Base-by-base conservation (phyloP, 1,284 basidiomycete genomes). In the Sanghuangporus weigelae region DNA sequence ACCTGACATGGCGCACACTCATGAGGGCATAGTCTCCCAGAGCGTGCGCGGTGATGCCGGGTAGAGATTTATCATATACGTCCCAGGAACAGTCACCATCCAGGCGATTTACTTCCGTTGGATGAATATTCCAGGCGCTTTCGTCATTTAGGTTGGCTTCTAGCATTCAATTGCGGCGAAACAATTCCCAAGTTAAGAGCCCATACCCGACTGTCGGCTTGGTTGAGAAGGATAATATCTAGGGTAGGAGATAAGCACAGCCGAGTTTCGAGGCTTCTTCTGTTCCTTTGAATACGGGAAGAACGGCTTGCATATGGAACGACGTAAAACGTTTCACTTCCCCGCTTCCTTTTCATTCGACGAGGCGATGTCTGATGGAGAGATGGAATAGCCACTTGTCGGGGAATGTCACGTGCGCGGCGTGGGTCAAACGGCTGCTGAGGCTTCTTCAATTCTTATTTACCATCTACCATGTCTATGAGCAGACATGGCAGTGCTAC, bases 401-500 rank as follows among this genome's bases (percentile, higher is more conserved):
- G 19, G 48, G 44, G 16, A 46, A 16, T n/a, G 49, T 35, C 49
- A 51, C 49, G 49, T 51, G 49, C 26, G 49, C 26, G 26, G 7
- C 49, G 10, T 46, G 44, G 44, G 19, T n/a, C 44, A 16, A 46
- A 7, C 14, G 11, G 10, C 11, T 42, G 11, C 40, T 42, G 2
- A 12, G n/a, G 11, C 11, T 12, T 12, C 40, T 42, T 42, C 16
- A 46, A 16, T 16, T n/a, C 44, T 46, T 46, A n/a, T 19, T 46
- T 19, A n/a, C 21, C 44, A n/a, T 46, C 44, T n/a, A n/a, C 44
- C 44, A 63, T 63, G 62, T 57, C 57, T 16, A 10, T 26, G 26
- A 59, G 57, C 16, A 48, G 62, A 23, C 62, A 59, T 49, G 57
- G 23, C n/a, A 63, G 62, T 50, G 48, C 39, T 12, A 55, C 63